Percentiles rank a stretch among this genome's conserved stretches.
phyloP scores from a whole-genome alignment of 305 asterid species.

The Fraxinus paxiana region DNA sequence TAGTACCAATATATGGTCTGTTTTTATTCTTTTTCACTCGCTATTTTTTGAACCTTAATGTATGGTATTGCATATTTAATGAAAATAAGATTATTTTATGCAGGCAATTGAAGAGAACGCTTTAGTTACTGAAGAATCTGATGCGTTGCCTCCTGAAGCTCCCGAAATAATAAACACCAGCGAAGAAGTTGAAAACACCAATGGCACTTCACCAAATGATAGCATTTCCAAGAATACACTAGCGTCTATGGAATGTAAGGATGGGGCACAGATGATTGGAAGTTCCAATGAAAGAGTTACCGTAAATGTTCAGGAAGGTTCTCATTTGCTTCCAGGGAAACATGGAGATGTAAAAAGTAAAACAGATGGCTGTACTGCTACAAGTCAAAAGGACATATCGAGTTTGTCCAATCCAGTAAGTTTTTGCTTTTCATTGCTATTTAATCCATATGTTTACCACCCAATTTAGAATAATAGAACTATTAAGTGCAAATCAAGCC shows the following conservation, averaged over 20 bases:
- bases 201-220: constrained; percentile 26
- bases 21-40: background rate
- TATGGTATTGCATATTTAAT: constrained; percentile 2
- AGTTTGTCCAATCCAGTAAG: constrained; percentile 34
- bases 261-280: constrained; percentile 19
- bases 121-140: constrained; percentile 43
- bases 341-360: constrained; percentile 27
- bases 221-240: constrained; percentile 19
- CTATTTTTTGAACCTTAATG: background rate
- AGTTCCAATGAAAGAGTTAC: constrained; percentile 15
- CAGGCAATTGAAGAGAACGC: constrained; percentile 51
- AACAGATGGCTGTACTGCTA: constrained; percentile 10
- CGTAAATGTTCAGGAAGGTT: constrained; percentile 11
- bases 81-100: constrained; percentile 20
- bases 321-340: constrained; percentile 19
- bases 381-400: constrained; percentile 7
- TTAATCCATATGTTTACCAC: constrained; percentile 3
- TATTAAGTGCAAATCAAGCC: background rate
- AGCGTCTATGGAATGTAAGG: constrained; percentile 14
- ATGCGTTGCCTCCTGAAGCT: constrained; percentile 40
- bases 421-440: background rate
- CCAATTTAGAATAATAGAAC: background rate
- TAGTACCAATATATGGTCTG: background rate
- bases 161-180: constrained; percentile 34
- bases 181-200: constrained; percentile 26